These are phyloP conservation scores for Ophiocordyceps polyrhachis-furcata DNA, from an alignment of 2,329 filamentous ascomycete species.

Conservation along the genomic window DNA sequence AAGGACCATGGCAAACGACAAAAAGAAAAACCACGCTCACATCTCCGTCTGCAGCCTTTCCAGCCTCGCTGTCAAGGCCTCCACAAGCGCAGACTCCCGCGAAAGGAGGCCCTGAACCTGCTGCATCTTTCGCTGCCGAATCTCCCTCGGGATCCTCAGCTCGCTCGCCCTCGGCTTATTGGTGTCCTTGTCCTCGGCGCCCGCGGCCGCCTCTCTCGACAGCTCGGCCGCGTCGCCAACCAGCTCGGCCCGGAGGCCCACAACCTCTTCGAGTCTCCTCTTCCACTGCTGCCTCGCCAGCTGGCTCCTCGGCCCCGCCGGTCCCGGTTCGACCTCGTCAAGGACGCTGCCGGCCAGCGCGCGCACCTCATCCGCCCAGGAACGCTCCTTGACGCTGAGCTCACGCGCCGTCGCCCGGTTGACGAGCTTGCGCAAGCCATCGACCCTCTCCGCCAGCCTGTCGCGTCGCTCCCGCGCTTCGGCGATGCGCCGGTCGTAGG, in stretches of 20 bases:
- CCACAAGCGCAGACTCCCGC: slow-evolving; percentile 47
- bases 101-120: slow-evolving; percentile 46
- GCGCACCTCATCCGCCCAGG: slow-evolving; percentile 27
- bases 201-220: slow-evolving; percentile 8
- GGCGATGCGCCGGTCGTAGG: slow-evolving; percentile 39
- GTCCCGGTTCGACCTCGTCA: slow-evolving; percentile 10
- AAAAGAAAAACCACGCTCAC: slow-evolving; percentile 4
- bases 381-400: slow-evolving; percentile 24
- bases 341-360: slow-evolving; percentile 34
- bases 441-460: slow-evolving; percentile 38
- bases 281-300: too few species aligned
- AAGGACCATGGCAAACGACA: too few species aligned
- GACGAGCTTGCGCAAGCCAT: slow-evolving; percentile 30
- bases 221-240: slow-evolving; percentile 29
- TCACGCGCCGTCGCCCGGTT: slow-evolving; percentile 22
- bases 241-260: slow-evolving; percentile 33
- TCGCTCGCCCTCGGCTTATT: slow-evolving; percentile 17
- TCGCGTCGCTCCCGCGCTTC: slow-evolving; percentile 36
- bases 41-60: slow-evolving; percentile 30
- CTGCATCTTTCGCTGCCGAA: slow-evolving; percentile 42
- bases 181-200: not conserved
- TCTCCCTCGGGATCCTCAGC: slow-evolving; percentile 36
- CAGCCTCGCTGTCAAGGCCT: slow-evolving; percentile 44
- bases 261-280: slow-evolving; percentile 37
- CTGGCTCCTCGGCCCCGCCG: too few species aligned